phyloP scores from a whole-genome alignment of 2,329 filamentous ascomycete genomes.

The Hymenoscyphus fraxineus region DNA sequence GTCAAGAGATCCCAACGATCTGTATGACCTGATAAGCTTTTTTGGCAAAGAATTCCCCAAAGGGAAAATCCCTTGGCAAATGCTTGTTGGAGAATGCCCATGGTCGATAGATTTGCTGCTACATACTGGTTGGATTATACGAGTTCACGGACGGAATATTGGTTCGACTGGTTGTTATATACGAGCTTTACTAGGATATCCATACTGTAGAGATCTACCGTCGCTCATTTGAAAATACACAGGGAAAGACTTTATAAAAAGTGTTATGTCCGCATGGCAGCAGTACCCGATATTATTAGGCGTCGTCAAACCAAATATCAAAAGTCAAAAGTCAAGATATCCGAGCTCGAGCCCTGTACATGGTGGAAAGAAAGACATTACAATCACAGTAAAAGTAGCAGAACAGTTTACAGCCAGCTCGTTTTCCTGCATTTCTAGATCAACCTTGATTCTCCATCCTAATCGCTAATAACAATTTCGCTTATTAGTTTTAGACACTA shows the following conservation, averaged over 20 bases:
- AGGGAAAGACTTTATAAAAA: background rate
- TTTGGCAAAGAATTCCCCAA: background rate
- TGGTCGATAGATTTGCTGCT: too few relatives aligned
- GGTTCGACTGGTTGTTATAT: background rate
- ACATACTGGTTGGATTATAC: too few relatives aligned
- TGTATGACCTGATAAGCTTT: slow-evolving; percentile 2
- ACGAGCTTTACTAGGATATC: background rate
- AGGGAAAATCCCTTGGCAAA: background rate
- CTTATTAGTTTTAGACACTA: too few relatives aligned
- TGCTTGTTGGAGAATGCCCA: background rate
- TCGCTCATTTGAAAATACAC: background rate
- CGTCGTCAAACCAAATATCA: background rate
- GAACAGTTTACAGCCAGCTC: too few relatives aligned
- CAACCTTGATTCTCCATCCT: too few relatives aligned
- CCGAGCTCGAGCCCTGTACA: background rate
- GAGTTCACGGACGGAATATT: too few relatives aligned
- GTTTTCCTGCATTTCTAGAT: too few relatives aligned
- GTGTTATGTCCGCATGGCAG: background rate
- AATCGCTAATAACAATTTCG: too few relatives aligned
- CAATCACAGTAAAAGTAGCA: too few relatives aligned
- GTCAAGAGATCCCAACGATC: slow-evolving; percentile 1
- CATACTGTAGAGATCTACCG: background rate
- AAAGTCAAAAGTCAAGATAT: background rate
- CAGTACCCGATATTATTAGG: background rate
- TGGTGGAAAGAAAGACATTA: too few relatives aligned